Evolutionary conservation across 2,329 filamentous ascomycete genomes (phyloP).

Genomic region (Aschersonia sp.): DNA sequence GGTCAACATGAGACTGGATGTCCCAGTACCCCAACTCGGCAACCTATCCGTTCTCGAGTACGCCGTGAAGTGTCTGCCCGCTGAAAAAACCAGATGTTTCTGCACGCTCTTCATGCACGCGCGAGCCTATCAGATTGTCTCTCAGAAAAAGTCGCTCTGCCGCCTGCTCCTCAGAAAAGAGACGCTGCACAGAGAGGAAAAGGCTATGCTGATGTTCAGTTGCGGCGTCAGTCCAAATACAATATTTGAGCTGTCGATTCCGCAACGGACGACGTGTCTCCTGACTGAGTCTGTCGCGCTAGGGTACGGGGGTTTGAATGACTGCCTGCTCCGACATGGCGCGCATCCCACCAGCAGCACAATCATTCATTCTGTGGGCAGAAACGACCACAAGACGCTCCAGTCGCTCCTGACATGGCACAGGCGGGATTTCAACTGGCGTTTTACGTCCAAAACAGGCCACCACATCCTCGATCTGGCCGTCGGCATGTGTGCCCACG

Average conservation of each 20-base stretch:
- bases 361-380: background rate
- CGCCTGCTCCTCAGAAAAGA: background rate
- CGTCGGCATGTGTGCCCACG: background rate
- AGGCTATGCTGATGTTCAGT: background rate
- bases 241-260: background rate
- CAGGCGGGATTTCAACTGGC: background rate
- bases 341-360: constrained; percentile 1
- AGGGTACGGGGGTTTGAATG: background rate
- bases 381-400: background rate
- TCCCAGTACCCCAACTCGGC: background rate
- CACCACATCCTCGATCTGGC: constrained; percentile 1
- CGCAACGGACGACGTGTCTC: background rate
- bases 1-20: background rate
- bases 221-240: background rate
- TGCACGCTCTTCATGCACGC: background rate
- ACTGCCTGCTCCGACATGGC: background rate
- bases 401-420: background rate
- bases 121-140: background rate
- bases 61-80: background rate
- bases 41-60: background rate
- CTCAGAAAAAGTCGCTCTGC: background rate
- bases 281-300: background rate
- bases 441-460: background rate
- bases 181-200: background rate
- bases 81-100: background rate